Base-by-base conservation (phyloP, 2,329 filamentous ascomycete genomes). In the Arthrobotrys conoides region DNA sequence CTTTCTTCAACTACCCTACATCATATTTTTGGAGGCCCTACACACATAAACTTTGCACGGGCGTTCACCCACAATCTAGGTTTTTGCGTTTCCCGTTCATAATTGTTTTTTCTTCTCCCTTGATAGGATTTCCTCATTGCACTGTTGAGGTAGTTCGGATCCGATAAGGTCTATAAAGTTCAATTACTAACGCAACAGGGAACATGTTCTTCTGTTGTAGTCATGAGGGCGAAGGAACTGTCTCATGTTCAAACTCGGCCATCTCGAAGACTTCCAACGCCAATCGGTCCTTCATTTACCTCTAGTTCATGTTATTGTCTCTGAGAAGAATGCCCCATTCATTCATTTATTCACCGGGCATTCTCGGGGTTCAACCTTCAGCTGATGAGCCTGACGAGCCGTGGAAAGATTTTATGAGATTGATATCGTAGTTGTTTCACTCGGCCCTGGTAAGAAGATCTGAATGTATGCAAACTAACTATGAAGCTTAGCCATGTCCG, bases 391-490 rank as follows among this genome's bases (percentile, higher is more conserved):
- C 75, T 72, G 63, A 65, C 67, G 33, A 69, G 61, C 63, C 75
- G 51, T 72, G 67, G 51, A 71, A 78, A 67, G 75, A 78, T 72
- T 72, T 68, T 57, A 69, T 75, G 53, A 75, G 64, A 75, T 72
- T 68, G 63, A 78, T 78, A 72, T 78, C 63, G 61, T 64, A 49
- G 61, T 22, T 67, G 75, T 78, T 78, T 78, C 75, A 78, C 68
- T 72, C 66, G 65, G 75, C 75, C 75, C 75, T 59, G 55, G 68
- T 59, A 78, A 72, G 75, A 69, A 69, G 61, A 78, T 78, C 68
- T 78, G 63, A 69, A 78, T 72, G 63, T 72, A 72, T 72, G 68
- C 73, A 64, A n/a, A 78, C 75, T 78, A 78, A 72, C 38, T 69
- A 78, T 64, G 27, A 69, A 72, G 68, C 68, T 71, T 78, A 78